phyloP scores from a whole-genome alignment of 805 yeast genomes.

The Candida dajiaensis region DNA sequence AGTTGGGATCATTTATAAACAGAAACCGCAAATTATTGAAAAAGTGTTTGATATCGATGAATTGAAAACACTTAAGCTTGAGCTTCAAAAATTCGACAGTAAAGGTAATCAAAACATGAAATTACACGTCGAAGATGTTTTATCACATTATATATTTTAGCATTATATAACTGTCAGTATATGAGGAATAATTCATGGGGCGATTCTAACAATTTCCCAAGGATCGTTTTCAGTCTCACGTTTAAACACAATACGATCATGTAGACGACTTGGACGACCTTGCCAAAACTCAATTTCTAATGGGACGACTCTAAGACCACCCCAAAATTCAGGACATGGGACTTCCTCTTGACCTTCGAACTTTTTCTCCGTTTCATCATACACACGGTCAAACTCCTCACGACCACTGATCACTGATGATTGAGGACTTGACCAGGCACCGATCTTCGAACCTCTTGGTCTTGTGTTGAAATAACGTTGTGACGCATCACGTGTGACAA shows the following conservation, averaged over 20 bases:
- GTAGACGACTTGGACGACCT: conserved; percentile 84
- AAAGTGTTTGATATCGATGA: conserved; percentile 13
- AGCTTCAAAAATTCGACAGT: conserved; percentile 14
- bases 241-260: conserved; percentile 76
- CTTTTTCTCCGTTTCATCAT: conserved; percentile 42
- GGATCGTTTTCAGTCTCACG: conserved; percentile 44
- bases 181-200: conserved; percentile 43
- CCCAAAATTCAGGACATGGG: conserved; percentile 95
- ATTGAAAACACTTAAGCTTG: conserved; percentile 8
- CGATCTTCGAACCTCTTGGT: conserved; percentile 89
- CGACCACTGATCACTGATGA: conserved; percentile 53
- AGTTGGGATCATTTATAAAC: conserved; percentile 12
- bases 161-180: not conserved
- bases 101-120: conserved; percentile 8
- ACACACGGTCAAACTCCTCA: conserved; percentile 53
- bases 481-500: conserved; percentile 65
- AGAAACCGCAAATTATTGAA: not conserved
- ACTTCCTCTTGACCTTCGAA: conserved; percentile 60
- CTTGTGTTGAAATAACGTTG: conserved; percentile 77
- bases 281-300: conserved; percentile 96
- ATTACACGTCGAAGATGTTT: conserved; percentile 12
- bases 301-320: conserved; percentile 86
- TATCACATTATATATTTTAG: not conserved
- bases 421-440: conserved; percentile 97
- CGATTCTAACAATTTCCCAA: conserved; percentile 66